phyloP scores from a whole-genome alignment of 352 stramenopile genomes.

The Pythium plurisporium region DNA sequence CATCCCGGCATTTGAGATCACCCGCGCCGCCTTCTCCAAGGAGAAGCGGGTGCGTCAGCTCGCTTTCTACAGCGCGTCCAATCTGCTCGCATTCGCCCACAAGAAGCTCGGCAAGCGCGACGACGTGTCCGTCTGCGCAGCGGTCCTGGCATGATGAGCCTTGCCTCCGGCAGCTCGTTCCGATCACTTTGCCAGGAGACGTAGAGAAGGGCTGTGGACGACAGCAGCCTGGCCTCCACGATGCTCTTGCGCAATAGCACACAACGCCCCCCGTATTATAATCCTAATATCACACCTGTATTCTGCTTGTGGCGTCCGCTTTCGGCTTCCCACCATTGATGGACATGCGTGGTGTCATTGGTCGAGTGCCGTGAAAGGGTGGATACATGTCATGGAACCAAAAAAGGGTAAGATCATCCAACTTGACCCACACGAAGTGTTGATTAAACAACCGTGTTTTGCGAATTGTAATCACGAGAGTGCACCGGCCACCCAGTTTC shows the following conservation, averaged over 20 bases:
- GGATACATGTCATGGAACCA: background rate
- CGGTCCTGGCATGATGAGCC: slow-evolving; percentile 56
- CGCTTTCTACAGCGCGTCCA: slow-evolving; percentile 86
- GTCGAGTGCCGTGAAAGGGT: background rate
- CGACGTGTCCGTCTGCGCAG: slow-evolving; percentile 82
- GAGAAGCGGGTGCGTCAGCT: slow-evolving; percentile 82
- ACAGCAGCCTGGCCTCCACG: no score
- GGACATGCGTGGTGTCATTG: background rate
- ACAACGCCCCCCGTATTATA: slow-evolving; percentile 6
- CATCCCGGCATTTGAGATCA: slow-evolving; percentile 65
- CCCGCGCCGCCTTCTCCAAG: slow-evolving; percentile 63
- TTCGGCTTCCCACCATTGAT: background rate
- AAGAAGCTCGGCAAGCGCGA: slow-evolving; percentile 87
- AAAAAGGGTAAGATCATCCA: background rate
- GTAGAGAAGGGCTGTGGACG: background rate
- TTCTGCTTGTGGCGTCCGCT: background rate
- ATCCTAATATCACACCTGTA: slow-evolving; percentile 16
- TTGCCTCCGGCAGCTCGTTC: no score
- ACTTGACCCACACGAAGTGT: background rate
- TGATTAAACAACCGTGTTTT: slow-evolving; percentile 1
- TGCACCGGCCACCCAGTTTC: slow-evolving; percentile 15
- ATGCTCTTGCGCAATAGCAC: no score
- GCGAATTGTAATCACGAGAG: background rate
- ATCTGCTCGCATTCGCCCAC: slow-evolving; percentile 83
- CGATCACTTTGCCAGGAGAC: no score